These are phyloP conservation scores for Aspergillus bertholletiae DNA, from an alignment of 495 filamentous ascomycete species.

Conservation along the genomic window DNA sequence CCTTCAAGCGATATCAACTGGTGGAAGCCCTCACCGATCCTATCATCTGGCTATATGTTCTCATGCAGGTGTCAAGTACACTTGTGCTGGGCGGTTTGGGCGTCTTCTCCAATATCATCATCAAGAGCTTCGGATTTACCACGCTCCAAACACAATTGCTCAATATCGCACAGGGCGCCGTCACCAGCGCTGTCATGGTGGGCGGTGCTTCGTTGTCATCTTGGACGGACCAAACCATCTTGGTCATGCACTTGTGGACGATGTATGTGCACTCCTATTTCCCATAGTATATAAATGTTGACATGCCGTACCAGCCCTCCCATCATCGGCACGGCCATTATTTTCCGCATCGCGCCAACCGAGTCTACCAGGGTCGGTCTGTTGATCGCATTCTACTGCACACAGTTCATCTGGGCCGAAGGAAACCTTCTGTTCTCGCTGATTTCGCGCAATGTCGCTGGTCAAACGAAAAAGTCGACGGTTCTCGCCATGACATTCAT, in stretches of 20 bases:
- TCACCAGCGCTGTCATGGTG: constrained; percentile 21
- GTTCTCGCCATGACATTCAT: constrained; percentile 28
- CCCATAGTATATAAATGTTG: not conserved
- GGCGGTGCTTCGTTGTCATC: constrained; percentile 11
- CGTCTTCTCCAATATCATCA: constrained; percentile 32
- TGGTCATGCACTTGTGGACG: constrained; percentile 25
- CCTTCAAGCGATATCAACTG: constrained; percentile 50
- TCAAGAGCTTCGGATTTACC: constrained; percentile 29
- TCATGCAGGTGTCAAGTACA: constrained; percentile 14
- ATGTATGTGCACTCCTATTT: constrained; percentile 10
- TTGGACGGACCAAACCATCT: constrained; percentile 14
- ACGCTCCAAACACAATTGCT: constrained; percentile 28
- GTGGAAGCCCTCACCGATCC: constrained; percentile 42
- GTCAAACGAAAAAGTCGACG: constrained; percentile 57
- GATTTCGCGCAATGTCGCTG: constrained; percentile 54
- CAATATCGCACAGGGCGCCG: constrained; percentile 20
- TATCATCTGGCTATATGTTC: constrained; percentile 24
- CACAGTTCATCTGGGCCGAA: constrained; percentile 19
- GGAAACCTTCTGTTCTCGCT: constrained; percentile 37
- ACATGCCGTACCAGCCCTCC: constrained; percentile 6
- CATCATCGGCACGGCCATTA: constrained; percentile 18
- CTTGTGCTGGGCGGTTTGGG: constrained; percentile 25
- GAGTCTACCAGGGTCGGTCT: constrained; percentile 15
- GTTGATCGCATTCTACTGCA: constrained; percentile 25
- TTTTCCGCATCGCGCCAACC: constrained; percentile 16